Base-by-base conservation (phyloP, 768 basidiomycete genomes). In the Pleurotus djamor region DNA sequence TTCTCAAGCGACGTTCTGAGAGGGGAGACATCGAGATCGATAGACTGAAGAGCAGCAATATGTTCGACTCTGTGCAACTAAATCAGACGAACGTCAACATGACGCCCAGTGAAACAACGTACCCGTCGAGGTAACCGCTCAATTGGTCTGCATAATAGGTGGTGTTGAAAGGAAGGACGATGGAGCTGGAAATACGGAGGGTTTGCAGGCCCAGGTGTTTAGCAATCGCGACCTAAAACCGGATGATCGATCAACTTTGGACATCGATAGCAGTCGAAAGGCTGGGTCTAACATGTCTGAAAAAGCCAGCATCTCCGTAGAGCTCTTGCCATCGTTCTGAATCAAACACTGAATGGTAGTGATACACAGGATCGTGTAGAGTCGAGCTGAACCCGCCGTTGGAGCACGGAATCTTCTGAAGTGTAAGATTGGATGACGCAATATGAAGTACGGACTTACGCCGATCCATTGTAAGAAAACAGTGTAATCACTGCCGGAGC, bases 401-500 rank as follows among this genome's bases (percentile, higher is more conserved):
- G 4, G 73, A 65, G 59, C 78, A 80, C 28, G 82, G 77, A 36
- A 83, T 72, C 79, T 71, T 63, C 52, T 33, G 16, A 33, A 5
- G 34, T 16, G 28, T 17, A 8, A 62, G 14, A 14, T 4, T 7
- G 28, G 34, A 13, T 12, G 12, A 5, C 66, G 7, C 62, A 65
- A 13, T 57, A 28, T 44, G 52, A 49, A 17, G 21, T 13, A 33
- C 17, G 10, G 17, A 16, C 36, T 21, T 28, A 63, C 38, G 12
- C 67, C 67, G 35, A 67, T 64, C 52, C 56, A 47, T 48, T 68
- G 67, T 35, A 68, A 57, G 56, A 72, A 64, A 7, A 61, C 75
- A 41, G 89, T 83, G 63, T 79, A 92, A 67, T 92, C 91, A 50
- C 86, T 87, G 13, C 87, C 87, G 21, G 83, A 85, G n/a, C 87